Percentiles rank a stretch among this genome's conserved stretches.
These are phyloP conservation scores for Corniculantispora saksenae DNA, from an alignment of 2,329 filamentous ascomycete genomes.

Conservation along the genomic window DNA sequence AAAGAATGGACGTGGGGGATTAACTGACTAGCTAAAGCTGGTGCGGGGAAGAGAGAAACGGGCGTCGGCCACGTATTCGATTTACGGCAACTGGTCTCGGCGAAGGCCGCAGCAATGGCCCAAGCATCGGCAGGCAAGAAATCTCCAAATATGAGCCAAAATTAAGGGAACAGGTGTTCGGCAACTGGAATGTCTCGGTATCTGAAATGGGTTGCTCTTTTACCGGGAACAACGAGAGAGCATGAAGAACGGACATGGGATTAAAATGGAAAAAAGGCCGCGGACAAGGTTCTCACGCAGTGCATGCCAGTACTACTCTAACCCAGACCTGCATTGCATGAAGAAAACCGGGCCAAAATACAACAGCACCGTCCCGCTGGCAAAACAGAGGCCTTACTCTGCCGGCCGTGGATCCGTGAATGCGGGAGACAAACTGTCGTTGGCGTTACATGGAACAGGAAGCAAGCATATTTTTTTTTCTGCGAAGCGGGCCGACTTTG, in stretches of 20 bases:
- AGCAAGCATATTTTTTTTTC: too few species aligned
- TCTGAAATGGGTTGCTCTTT: not conserved
- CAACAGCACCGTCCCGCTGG: too few species aligned
- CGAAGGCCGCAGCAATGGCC: not conserved
- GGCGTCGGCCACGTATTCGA: not conserved
- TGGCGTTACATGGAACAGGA: too few species aligned
- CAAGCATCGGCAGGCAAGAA: too few species aligned
- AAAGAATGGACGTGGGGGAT: not conserved
- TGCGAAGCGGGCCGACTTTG: too few species aligned
- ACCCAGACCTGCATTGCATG: not conserved
- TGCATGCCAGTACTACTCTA: not conserved
- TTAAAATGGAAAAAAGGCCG: not conserved
- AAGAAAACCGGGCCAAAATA: not conserved
- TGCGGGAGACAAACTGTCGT: not conserved
- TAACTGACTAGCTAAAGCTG: not conserved
- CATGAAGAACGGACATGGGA: too few species aligned
- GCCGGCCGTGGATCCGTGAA: too few species aligned
- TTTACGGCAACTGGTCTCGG: not conserved
- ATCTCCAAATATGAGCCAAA: too few species aligned
- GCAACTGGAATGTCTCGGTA: not conserved
- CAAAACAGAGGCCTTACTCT: too few species aligned
- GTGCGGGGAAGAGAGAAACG: not conserved
- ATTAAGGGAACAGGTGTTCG: too few species aligned
- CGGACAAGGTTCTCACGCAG: conserved; percentile 10
- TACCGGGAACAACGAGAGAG: too few species aligned